Conservation (phyloP, 2,329 filamentous ascomycete genomes). For the Domatiomyces globalis region DNA sequence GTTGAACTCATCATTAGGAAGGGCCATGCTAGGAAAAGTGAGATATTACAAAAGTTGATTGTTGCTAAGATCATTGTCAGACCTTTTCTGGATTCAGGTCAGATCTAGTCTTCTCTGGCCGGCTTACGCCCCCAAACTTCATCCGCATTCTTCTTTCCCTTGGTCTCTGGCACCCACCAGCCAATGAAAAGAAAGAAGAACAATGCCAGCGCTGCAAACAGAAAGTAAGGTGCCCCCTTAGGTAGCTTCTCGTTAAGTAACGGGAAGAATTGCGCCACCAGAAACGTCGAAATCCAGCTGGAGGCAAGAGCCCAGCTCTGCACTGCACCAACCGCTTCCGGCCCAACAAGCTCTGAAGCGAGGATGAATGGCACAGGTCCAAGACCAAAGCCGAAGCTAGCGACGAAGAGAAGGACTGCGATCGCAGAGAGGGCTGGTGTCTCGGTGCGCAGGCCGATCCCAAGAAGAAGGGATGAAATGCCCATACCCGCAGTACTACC, state of each 20-base stretch:
- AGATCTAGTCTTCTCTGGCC: constrained; percentile 11
- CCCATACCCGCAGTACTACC: constrained; percentile 77
- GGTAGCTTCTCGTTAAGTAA: constrained; percentile 64
- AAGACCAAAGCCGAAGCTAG: constrained; percentile 76
- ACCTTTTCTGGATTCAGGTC: background rate
- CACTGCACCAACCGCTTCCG: constrained; percentile 79
- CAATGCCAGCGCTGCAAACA: constrained; percentile 66
- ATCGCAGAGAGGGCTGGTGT: constrained; percentile 65
- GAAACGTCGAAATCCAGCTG: constrained; percentile 81
- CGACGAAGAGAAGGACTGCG: constrained; percentile 72
- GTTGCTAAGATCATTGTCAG: background rate
- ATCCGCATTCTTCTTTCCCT: constrained; percentile 66
- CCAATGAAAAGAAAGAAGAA: constrained; percentile 58
- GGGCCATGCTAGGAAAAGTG: background rate
- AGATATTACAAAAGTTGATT: background rate
- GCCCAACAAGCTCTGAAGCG: constrained; percentile 75
- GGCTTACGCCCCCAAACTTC: constrained; percentile 69
- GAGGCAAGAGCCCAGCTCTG: constrained; percentile 78
- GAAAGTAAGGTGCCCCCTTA: constrained; percentile 72
- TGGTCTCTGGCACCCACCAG: constrained; percentile 71
- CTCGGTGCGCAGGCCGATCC: constrained; percentile 61
- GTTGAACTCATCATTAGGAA: background rate
- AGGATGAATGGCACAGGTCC: constrained; percentile 93
- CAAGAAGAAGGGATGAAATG: constrained; percentile 59
- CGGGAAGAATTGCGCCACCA: constrained; percentile 92